Evolutionary conservation across 345 rosid genomes (phyloP).

Genomic region (Rhodomyrtus tomentosa): DNA sequence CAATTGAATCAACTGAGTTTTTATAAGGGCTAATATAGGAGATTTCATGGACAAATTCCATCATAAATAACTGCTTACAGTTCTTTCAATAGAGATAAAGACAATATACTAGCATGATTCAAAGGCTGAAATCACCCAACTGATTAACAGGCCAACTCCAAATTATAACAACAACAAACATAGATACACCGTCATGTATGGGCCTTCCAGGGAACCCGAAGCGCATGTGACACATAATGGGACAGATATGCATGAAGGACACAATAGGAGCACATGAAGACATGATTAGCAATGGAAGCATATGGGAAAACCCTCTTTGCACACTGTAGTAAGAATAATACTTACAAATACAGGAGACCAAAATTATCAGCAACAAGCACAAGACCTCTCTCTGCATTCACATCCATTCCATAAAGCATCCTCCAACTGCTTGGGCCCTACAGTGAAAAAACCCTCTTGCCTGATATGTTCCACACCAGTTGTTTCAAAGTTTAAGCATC

Average conservation of each 20-base stretch:
- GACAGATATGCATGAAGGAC: neutral
- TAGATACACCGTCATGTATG: neutral
- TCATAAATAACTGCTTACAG: neutral
- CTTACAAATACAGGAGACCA: conserved; percentile 79
- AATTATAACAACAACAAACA: neutral
- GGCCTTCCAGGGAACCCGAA: neutral
- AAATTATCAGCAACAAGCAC: conserved; percentile 80
- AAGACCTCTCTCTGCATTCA: conserved; percentile 66
- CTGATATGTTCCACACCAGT: neutral
- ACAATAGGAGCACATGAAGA: neutral
- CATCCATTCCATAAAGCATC: conserved; percentile 95
- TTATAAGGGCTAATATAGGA: neutral
- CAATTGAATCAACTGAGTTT: neutral
- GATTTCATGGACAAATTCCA: neutral
- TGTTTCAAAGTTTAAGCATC: neutral
- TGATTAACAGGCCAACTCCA: neutral
- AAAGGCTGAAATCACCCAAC: neutral
- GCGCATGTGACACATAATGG: neutral
- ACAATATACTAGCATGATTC: neutral
- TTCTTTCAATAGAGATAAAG: neutral
- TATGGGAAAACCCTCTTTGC: neutral
- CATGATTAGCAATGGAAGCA: neutral
- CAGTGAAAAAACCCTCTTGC: neutral
- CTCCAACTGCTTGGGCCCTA: conserved; percentile 78
- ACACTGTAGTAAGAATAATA: neutral